Percentiles rank a stretch among this genome's conserved stretches.
Conservation (phyloP, 768 basidiomycete genomes). For the Leccinum uliginosum region DNA sequence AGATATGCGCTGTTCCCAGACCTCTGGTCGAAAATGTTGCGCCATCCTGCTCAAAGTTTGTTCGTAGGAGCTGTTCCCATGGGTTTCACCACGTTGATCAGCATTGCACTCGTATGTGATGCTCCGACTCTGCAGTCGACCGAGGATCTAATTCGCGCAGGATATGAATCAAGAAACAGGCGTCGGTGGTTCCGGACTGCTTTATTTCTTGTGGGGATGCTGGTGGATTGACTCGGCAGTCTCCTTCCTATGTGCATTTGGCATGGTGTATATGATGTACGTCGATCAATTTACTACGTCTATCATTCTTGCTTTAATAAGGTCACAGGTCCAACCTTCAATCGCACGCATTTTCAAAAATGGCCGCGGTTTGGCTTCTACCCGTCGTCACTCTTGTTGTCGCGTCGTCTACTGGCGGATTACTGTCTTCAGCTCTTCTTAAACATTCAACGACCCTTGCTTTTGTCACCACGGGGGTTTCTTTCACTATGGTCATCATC, state of each 20-base stretch:
- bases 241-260: constrained; percentile 43
- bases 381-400: constrained; percentile 52
- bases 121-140: not conserved
- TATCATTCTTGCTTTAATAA: constrained; percentile 1
- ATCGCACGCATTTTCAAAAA: constrained; percentile 35
- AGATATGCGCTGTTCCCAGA: constrained; percentile 41
- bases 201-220: constrained; percentile 42
- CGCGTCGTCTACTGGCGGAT: constrained; percentile 46
- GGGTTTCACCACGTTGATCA: constrained; percentile 43
- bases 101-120: constrained; percentile 33
- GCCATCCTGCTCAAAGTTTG: constrained; percentile 42
- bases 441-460: constrained; percentile 36
- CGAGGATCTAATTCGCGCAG: constrained; percentile 4
- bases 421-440: constrained; percentile 38
- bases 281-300: not conserved
- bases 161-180: constrained; percentile 34
- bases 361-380: constrained; percentile 47
- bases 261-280: constrained; percentile 48
- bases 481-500: constrained; percentile 40
- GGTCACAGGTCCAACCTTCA: constrained; percentile 41
- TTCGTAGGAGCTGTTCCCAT: constrained; percentile 43
- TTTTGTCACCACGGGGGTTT: constrained; percentile 39
- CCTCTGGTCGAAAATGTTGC: constrained; percentile 43
- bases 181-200: constrained; percentile 33
- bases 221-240: constrained; percentile 48